Evolutionary conservation across 2,329 filamentous ascomycete genomes (phyloP), one percentile per base, ranked within the genome.

Genomic region (Geoglossum cookeanum): DNA sequence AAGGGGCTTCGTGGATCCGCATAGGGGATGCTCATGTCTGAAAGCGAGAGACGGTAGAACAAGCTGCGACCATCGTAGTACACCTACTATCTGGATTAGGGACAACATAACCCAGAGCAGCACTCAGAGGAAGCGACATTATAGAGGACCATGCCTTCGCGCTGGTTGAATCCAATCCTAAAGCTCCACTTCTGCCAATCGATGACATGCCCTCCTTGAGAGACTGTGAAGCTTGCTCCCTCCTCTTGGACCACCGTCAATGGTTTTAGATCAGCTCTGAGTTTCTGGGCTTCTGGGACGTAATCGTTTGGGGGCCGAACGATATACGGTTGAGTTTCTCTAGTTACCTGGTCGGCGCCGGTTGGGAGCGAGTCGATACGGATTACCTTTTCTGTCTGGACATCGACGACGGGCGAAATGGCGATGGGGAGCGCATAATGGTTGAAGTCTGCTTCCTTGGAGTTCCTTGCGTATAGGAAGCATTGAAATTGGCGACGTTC

Each of bases 311-410:
- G 70, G 55, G 78, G 76, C 62, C 76, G 29, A 32, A 57, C 27
- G n/a, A 47, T 33, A 35, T 57, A 82, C 3, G 79, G 76, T 55
- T 73, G 70, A 0, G 78, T 71, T 2, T 76, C 73, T 59, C 76
- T 77, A 59, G 75, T 71, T 4, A 74, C 78, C 57, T 78, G 74
- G 65, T 85, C 83, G 4, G 72, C 74, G 1, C 84, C 84, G 2
- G 81, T 85, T 1, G 84, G 83, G 3, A 87, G 68, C 58, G 78
- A 73, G 64, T 88, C 84, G 61, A 88, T 83, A 9, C 84, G 78
- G 51, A 84, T 75, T 42, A 88, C 75, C 63, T 82, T 78, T 69
- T 78, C 77, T 1, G 74, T 79, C 45, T 75, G 74, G 0, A 76
- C 77, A 64, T 81, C 80, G 47, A 88, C 71, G 22, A 86, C 82